Evolutionary conservation across 441 rosid genomes (phyloP).

Genomic region (Populus hybrid): DNA sequence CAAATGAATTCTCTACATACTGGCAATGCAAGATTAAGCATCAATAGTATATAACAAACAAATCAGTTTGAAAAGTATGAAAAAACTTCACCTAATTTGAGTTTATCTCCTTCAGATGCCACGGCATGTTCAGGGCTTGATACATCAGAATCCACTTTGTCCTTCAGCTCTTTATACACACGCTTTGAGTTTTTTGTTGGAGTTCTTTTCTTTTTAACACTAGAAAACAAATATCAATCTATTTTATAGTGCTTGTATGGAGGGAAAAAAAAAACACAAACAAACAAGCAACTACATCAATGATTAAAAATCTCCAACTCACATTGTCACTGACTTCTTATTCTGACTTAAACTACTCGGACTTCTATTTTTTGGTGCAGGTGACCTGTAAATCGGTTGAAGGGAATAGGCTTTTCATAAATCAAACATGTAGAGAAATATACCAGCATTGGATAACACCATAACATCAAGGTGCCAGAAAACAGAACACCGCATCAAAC

Average conservation of each 20-base stretch:
- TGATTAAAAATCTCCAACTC: conserved; percentile 32
- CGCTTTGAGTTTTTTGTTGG: conserved; percentile 64
- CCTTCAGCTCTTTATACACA: conserved; percentile 34
- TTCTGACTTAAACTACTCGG: conserved; percentile 35
- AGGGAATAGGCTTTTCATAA: neutral
- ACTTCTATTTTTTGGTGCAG: conserved; percentile 47
- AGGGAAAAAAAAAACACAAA: neutral
- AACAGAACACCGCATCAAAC: neutral
- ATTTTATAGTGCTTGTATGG: conserved; percentile 11
- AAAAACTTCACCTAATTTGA: conserved; percentile 32
- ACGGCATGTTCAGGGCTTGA: conserved; percentile 37
- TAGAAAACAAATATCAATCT: conserved; percentile 23
- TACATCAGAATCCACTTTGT: conserved; percentile 41
- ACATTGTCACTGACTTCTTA: conserved; percentile 52
- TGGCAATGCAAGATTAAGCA: neutral
- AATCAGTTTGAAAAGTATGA: conserved; percentile 1
- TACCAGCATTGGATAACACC: neutral
- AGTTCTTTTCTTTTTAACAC: conserved; percentile 82
- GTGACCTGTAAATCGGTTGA: conserved; percentile 44
- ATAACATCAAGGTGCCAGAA: conserved; percentile 1
- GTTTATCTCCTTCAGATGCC: conserved; percentile 24
- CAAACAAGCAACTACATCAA: conserved; percentile 12
- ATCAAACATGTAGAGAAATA: conserved; percentile 5
- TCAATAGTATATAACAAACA: neutral
- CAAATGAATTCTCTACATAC: neutral